A percentile compares a stretch with the other conserved stretches of the same genome.
Conservation (phyloP, 176 grass and related monocot species). For the Carex cristatella region DNA sequence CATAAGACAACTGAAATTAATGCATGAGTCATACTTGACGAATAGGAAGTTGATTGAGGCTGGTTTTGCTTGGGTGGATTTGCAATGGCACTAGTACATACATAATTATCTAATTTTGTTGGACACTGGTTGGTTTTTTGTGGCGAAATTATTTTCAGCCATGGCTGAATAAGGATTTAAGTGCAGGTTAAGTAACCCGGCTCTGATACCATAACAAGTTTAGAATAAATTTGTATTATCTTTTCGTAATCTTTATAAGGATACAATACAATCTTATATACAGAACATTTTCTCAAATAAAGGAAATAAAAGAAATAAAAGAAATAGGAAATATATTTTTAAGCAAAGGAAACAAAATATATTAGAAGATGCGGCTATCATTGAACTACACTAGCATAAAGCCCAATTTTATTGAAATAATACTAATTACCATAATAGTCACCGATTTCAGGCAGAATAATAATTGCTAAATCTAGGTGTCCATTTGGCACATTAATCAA, state of each 20-base stretch:
- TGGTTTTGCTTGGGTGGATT: neutral
- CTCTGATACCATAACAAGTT: too few species aligned
- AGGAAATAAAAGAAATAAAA: too few species aligned
- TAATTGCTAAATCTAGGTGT: conserved; percentile 47
- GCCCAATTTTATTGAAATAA: neutral
- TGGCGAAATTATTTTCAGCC: too few species aligned
- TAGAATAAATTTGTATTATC: too few species aligned
- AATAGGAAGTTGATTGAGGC: neutral
- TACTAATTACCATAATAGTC: conserved; percentile 52
- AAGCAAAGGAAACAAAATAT: too few species aligned
- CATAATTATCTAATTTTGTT: neutral
- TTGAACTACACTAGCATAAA: neutral
- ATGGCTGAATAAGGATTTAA: too few species aligned
- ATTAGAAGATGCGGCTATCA: too few species aligned
- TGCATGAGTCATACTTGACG: neutral
- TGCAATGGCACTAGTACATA: neutral
- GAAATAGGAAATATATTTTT: too few species aligned
- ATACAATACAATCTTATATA: too few species aligned
- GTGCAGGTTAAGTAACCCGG: too few species aligned
- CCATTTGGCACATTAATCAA: neutral
- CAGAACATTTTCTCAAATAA: too few species aligned
- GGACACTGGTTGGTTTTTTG: neutral
- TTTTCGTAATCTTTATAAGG: too few species aligned
- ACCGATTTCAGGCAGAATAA: conserved; percentile 52
- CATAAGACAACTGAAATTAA: neutral